Evolutionary conservation across 768 basidiomycete genomes (phyloP), one percentile per base, ranked within the genome.

Genomic region (Paxillus rubicundulus): DNA sequence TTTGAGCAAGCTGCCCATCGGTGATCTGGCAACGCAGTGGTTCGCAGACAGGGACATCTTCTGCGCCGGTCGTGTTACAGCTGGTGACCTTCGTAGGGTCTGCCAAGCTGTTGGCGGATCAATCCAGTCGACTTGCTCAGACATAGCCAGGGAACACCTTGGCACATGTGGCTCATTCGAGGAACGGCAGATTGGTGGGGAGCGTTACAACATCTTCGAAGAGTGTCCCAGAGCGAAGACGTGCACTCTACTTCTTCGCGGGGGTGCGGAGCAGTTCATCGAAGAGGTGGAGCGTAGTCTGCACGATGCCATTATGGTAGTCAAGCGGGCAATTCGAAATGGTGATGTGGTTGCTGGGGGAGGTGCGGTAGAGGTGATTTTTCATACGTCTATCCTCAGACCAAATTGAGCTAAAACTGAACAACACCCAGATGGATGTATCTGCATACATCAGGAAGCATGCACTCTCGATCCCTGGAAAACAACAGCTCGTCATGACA

Each of bases 281-380:
- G 93, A 93, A 66, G 97, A 98, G 70, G 95, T 98, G 8, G 96
- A 98, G 71, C 77, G 97, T 51, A 94, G 92, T 82, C 72, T 99
- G 60, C 96, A 99, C 65, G 97, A 99, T 66, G 95, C 96, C 2
- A 92, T 98, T 63, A 98, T 98, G 95, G 95, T 99, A n/a, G 97
- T 99, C 40, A 97, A 97, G 73, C 81, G 97, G 47, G 95, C 97
- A 4, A 86, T 99, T 61, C 87, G 87, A 66, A 98, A 94, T 66
- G 93, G 92, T 38, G 90, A 96, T 49, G 87, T 99, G 46, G 97
- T 99, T 33, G 97, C 97, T 9, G 97, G 97, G 33, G 97, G 97
- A 45, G 97, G 97, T 56, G 97, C 97, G 13, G 87, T 91, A 49
- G 97, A 98, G 84, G 95, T 94, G 65, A 57, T 70, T 61, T 42